Base-by-base conservation (phyloP, 179 eudicot species). In the Beta macrorhiza region DNA sequence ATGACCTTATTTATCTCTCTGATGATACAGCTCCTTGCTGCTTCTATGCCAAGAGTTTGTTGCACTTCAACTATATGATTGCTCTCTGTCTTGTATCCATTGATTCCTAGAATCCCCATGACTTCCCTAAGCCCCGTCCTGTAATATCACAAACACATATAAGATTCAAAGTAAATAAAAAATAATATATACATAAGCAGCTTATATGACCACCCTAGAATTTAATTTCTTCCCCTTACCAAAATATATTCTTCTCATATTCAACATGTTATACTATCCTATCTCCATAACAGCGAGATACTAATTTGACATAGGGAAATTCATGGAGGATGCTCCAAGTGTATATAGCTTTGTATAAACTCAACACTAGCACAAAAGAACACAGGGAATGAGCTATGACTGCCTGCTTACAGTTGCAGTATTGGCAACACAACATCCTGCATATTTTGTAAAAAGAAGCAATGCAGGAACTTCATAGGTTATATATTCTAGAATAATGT, bases 11-110 rank as follows among this genome's bases (percentile, higher is more conserved):
- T 84, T 57, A 95, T 93, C 88, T 93, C 94, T 61, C 80, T 85
- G 78, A 93, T 95, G 75, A 95, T 95, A 58, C 72, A 79, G 52
- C 56, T 82, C 81, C 99, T 88, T 32, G 99, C 97, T 78, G 97
- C 98, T 93, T 95, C 98, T 72, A 95, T 92, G 80, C 99, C 98
- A 74, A 95, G 94, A 56, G 87, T 90, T 82, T 84, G 77, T 65
- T 79, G 81, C 79, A 93, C 91, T 90, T 93, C 99, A 75, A 90
- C 81, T 25, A 95, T 64, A 88, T 95, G 91, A 89, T 95, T 95
- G 85, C 96, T 95, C 16, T 76, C 87, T 1, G 94, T 91, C 44
- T 85, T 80, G 83, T 72, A 22, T 25, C 97, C 97, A 88, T 88
- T 77, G 71, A 93, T 78, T 85, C 99, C 99, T 20, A 82, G 84